Percentiles rank a stretch among this genome's conserved stretches.
phyloP scores from a whole-genome alignment of 1,139 yeast genomes.

The Pichia sp. region DNA sequence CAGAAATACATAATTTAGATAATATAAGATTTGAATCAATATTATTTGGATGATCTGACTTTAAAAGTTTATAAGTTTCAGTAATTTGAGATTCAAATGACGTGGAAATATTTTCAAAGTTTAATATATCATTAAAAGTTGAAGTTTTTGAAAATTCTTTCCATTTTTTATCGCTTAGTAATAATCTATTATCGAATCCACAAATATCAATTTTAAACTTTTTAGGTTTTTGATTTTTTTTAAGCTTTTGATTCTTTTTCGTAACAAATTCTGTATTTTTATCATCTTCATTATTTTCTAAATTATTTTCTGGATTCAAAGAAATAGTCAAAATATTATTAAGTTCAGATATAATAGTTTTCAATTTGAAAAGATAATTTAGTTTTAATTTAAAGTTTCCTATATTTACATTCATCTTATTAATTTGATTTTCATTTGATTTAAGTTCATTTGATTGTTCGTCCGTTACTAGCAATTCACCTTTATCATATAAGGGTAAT shows the following conservation, averaged over 20 bases:
- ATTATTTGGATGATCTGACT: constrained; percentile 6
- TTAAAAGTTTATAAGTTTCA: constrained; percentile 12
- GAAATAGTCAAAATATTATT: constrained; percentile 31
- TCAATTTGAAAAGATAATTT: constrained; percentile 29
- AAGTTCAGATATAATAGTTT: constrained; percentile 35
- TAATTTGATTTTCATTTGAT: constrained; percentile 8
- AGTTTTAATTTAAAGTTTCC: constrained; percentile 14
- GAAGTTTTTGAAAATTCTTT: constrained; percentile 17
- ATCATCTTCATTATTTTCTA: constrained; percentile 18
- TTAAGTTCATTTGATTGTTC: constrained; percentile 25
- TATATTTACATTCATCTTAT: constrained; percentile 6
- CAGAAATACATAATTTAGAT: constrained; percentile 44
- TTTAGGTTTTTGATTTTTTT: constrained; percentile 21
- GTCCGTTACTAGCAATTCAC: constrained; percentile 19
- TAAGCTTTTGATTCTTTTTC: constrained; percentile 18
- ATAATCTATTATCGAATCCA: constrained; percentile 33
- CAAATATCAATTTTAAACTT: constrained; percentile 35
- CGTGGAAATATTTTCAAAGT: constrained; percentile 4
- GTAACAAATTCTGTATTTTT: constrained; percentile 16
- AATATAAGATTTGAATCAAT: background rate
- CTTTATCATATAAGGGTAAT: constrained; percentile 28
- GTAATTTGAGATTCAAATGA: constrained; percentile 14
- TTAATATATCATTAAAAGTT: constrained; percentile 14
- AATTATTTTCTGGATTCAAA: constrained; percentile 12
- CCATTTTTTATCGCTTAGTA: constrained; percentile 25